phyloP scores from a whole-genome alignment of 2,329 filamentous ascomycete species.

The Microascus cirrosus region DNA sequence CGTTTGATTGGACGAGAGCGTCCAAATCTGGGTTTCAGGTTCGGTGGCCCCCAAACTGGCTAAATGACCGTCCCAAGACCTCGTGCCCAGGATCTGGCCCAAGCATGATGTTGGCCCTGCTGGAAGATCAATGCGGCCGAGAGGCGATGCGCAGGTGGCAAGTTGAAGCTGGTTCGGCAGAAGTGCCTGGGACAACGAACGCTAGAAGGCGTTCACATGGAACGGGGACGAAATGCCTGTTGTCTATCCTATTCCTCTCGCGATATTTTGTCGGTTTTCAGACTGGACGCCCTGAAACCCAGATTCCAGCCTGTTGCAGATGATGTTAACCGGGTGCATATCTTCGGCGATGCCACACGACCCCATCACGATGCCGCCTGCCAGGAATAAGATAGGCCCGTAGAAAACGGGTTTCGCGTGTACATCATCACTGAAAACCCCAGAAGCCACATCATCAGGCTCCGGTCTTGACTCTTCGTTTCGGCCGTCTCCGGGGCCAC shows the following conservation, averaged over 20 bases:
- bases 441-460: neutral
- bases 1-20: neutral
- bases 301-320: too few species aligned
- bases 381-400: neutral
- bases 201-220: neutral
- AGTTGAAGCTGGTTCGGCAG: neutral
- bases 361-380: neutral
- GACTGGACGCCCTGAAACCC: too few species aligned
- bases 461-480: neutral
- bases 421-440: neutral
- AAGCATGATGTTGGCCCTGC: neutral
- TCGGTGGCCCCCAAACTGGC: neutral
- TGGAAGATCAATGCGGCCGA: neutral
- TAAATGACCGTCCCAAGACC: neutral
- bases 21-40: constrained; percentile 2
- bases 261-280: too few species aligned
- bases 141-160: neutral
- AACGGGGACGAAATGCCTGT: neutral
- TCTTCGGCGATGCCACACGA: neutral
- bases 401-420: neutral
- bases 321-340: neutral
- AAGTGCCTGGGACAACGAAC: neutral
- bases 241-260: neutral
- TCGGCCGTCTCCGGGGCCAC: neutral
- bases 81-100: neutral